Evolutionary conservation across 2,329 filamentous ascomycete genomes (phyloP).

Genomic region (Ophiostoma triangulosporum): DNA sequence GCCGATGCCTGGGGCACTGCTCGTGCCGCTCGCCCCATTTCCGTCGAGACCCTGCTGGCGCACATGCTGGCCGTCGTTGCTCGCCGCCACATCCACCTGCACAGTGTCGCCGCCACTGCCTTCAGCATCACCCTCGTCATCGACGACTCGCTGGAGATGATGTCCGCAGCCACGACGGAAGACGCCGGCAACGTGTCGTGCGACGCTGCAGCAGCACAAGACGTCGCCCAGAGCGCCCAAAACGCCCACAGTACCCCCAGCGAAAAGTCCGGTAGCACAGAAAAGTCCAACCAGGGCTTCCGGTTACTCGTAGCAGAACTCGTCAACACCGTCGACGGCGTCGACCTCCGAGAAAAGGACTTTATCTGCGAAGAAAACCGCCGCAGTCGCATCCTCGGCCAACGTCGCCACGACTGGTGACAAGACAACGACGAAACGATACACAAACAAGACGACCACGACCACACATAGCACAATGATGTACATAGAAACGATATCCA

Average conservation of each 20-base stretch:
- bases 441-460: neutral
- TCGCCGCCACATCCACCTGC: neutral
- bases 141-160: neutral
- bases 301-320: neutral
- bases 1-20: slow-evolving; percentile 2
- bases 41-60: slow-evolving; percentile 4
- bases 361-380: slow-evolving; percentile 1
- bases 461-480: neutral
- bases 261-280: neutral
- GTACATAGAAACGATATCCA: slow-evolving; percentile 1
- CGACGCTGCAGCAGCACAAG: neutral
- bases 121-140: slow-evolving; percentile 8
- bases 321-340: neutral
- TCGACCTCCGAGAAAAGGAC: neutral
- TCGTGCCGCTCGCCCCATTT: neutral
- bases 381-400: neutral
- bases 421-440: neutral
- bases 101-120: slow-evolving; percentile 6
- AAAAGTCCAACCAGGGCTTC: neutral
- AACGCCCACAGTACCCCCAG: neutral
- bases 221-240: neutral
- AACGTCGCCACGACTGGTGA: neutral
- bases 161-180: no score
- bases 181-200: neutral
- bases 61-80: slow-evolving; percentile 5